Base-by-base conservation (phyloP, 257 asterid genomes). In the Dorcoceras hygrometricum region DNA sequence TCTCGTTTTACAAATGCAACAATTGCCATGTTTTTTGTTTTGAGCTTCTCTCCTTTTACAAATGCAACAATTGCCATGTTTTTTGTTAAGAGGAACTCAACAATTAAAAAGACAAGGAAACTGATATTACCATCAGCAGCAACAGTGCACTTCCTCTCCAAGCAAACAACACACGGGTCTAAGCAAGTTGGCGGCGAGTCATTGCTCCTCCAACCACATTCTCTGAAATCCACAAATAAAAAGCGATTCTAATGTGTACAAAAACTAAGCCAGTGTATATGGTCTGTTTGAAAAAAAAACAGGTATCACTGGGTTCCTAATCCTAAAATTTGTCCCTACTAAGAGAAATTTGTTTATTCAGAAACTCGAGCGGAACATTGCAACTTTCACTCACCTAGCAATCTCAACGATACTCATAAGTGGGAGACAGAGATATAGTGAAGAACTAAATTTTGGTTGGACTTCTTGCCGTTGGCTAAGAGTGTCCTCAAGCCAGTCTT, bases 101-200 rank as follows among this genome's bases (percentile, higher is more conserved):
- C 5, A 0, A 29, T 11, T 22, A 62, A 32, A 62, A 28, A 20
- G 23, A 3, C 3, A 12, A 56, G 62, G 28, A 67, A 64, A 59
- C 34, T 25, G 24, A 66, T 62, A 26, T n/a, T 84, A 90, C 97
- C 97, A 77, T 86, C 90, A 60, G 97, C 97, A 57, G 95, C 92
- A 70, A 90, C 95, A 18, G 96, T 78, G 78, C 97, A 90, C 80
- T 78, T 80, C 63, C 95, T 81, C 77, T 90, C 97, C 74, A 90
- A 80, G 79, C 97, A 90, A 80, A 90, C 97, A 56, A 84, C 97
- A 61, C 97, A 90, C 4, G 97, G 97, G 72, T 90, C 97, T 51
- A 79, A 68, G 72, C 89, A 83, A 0, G 85, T 56, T 5, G 80
- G 27, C 5, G 68, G 73, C 19, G 78, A 69, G 66, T 77, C 81